Base-by-base conservation (phyloP, 768 basidiomycete genomes). In the Russula brevipes region DNA sequence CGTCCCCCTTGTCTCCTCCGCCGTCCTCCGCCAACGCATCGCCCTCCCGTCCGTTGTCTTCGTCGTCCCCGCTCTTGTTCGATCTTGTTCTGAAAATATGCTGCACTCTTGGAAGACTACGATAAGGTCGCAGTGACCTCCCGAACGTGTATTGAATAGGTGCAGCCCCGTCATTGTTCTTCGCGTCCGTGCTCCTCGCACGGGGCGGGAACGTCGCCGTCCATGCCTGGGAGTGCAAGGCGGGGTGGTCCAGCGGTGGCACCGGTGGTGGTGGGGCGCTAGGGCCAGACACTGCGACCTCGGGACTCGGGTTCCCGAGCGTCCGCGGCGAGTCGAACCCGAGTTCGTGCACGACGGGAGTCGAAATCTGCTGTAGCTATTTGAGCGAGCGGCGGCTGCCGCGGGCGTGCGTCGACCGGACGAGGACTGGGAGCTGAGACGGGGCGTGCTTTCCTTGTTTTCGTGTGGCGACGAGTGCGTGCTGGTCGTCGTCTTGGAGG, bases 201-300 rank as follows among this genome's bases (percentile, higher is more conserved):
- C 65, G 65, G 24, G 60, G 66, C 4, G 72, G 70, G 44, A 60
- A 72, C 24, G 72, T 72, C 35, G 65, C 69, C 10, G 31, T 60
- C 52, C 39, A 44, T 9, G 31, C 30, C 24, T 39, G 24, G 12
- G 54, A 19, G 3, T 17, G 24, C 17, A 59, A 46, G 1, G 47
- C 52, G 0, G 76, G 76, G 63, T 76, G 85, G 57, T 79, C 73
- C 35, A 85, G 76, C 16, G 82, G 76, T n/a, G 84, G 84, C 41
- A 86, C 69, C 14, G 85, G 83, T 9, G 85, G 84, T 36, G 75
- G 70, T 24, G 24, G 24, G 24, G 24, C 24, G 24, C 24, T 24
- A 19, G 77, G 76, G 66, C 44, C 63, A 66, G 19, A 67, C 62
- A 54, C 61, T 68, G 69, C 54, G 68, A 65, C 51, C 56, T 65